Evolutionary conservation across 1,284 basidiomycete genomes (phyloP).

Genomic region (Rhodotorula sp.): DNA sequence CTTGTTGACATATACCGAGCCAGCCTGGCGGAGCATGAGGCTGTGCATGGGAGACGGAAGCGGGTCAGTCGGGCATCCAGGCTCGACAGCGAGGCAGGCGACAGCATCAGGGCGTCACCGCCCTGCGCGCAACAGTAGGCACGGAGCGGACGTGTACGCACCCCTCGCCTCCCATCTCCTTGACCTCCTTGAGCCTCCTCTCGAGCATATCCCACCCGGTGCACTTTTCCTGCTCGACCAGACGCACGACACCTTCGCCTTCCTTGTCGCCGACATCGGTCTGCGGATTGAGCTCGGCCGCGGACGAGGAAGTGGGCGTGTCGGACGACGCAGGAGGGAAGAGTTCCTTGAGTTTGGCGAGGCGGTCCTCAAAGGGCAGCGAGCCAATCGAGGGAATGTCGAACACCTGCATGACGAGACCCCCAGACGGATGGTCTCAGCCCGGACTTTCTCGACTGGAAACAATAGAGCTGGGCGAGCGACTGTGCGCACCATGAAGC

Average conservation of each 20-base stretch:
- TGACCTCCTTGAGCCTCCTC: constrained; percentile 60
- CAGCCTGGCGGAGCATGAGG: constrained; percentile 64
- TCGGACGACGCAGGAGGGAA: constrained; percentile 44
- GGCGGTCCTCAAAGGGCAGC: constrained; percentile 62
- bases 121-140: background rate
- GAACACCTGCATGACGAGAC: constrained; percentile 56
- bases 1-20: constrained; percentile 59
- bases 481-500: constrained; percentile 58
- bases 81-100: background rate
- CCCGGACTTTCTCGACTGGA: background rate
- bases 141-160: constrained; percentile 17
- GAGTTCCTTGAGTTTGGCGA: constrained; percentile 55
- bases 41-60: constrained; percentile 22
- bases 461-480: background rate
- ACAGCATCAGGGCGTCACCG: background rate
- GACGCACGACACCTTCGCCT: constrained; percentile 55
- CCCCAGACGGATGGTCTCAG: too few relatives aligned
- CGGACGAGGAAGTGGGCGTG: background rate
- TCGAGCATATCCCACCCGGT: constrained; percentile 59
- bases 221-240: constrained; percentile 61
- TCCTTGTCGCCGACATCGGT: constrained; percentile 42
- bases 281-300: background rate
- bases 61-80: background rate
- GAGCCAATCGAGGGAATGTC: constrained; percentile 62
- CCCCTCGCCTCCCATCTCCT: constrained; percentile 64